A percentile compares a stretch with the other conserved stretches of the same genome.
Evolutionary conservation across 2,329 filamentous ascomycete species (phyloP).

Genomic region (Epichloe brachyelytri): DNA sequence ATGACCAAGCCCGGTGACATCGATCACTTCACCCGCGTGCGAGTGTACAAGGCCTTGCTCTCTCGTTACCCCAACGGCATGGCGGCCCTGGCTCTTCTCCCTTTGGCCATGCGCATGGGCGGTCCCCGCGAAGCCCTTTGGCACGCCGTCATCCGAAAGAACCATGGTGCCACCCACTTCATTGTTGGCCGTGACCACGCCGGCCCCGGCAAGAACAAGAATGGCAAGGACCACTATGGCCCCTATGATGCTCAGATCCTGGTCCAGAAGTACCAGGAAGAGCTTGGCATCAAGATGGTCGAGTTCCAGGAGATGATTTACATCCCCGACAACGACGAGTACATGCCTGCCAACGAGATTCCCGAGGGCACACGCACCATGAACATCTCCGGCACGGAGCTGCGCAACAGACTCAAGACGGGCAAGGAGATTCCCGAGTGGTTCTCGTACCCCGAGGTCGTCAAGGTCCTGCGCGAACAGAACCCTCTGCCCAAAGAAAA

Average conservation of each 20-base stretch:
- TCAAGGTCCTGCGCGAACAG: conserved; percentile 89
- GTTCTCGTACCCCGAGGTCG: conserved; percentile 99
- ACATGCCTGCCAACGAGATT: conserved; percentile 86
- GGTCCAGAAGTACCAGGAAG: conserved; percentile 89
- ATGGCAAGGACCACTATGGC: conserved; percentile 93
- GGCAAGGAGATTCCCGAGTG: conserved; percentile 95
- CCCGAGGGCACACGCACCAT: conserved; percentile 69
- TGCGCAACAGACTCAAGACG: conserved; percentile 79
- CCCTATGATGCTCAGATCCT: conserved; percentile 95
- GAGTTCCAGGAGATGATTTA: conserved; percentile 99
- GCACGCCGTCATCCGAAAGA: conserved; percentile 99
- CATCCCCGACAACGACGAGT: conserved; percentile 93
- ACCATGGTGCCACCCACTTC: conserved; percentile 97
- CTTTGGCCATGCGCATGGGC: conserved; percentile 97
- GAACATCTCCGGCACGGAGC: conserved; percentile 80
- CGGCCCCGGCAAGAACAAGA: conserved; percentile 94
- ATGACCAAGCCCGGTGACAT: conserved; percentile 99
- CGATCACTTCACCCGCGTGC: conserved; percentile 98
- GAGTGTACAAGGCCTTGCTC: conserved; percentile 94
- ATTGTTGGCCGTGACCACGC: conserved; percentile 98
- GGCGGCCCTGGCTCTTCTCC: conserved; percentile 89
- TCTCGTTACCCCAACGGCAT: conserved; percentile 98
- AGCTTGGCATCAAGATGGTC: conserved; percentile 97
- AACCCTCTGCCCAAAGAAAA: conserved; percentile 84
- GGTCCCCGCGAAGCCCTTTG: conserved; percentile 96